Percentiles rank a stretch among this genome's conserved stretches.
phyloP scores from a whole-genome alignment of 305 asterid genomes.

The Fraxinus sp. region DNA sequence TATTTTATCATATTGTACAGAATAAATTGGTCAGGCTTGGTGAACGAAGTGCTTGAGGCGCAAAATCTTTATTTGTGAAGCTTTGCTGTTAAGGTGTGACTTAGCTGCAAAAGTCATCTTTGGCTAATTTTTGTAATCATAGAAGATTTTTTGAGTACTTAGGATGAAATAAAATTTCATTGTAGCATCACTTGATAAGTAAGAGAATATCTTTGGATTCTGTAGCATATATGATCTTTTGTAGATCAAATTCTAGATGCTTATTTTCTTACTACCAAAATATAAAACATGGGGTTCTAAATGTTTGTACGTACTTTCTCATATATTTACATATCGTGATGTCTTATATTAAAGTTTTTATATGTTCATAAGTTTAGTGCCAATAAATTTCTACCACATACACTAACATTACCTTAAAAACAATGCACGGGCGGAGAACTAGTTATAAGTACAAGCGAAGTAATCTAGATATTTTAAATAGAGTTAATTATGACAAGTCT shows the following conservation, averaged over 20 bases:
- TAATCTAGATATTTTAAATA: too few species aligned
- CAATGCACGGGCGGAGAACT: too few species aligned
- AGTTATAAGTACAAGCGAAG: too few species aligned
- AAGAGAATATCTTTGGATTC: background rate
- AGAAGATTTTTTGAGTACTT: background rate
- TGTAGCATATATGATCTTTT: background rate
- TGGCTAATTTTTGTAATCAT: background rate
- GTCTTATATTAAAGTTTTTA: too few species aligned
- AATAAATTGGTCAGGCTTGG: slow-evolving; percentile 93
- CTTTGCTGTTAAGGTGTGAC: slow-evolving; percentile 93
- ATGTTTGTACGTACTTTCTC: background rate
- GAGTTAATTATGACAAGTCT: too few species aligned
- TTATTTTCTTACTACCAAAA: background rate
- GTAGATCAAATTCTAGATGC: background rate
- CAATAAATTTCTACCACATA: too few species aligned
- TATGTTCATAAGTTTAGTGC: too few species aligned
- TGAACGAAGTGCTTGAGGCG: slow-evolving; percentile 88
- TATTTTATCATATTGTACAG: background rate
- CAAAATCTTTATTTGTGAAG: slow-evolving; percentile 88
- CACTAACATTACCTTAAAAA: too few species aligned
- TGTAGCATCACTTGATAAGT: background rate
- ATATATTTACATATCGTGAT: background rate
- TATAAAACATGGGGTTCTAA: background rate
- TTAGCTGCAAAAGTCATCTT: background rate
- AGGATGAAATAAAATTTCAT: background rate